Evolutionary conservation across 495 filamentous ascomycete species (phyloP).

Genomic region (Podospora sp.): DNA sequence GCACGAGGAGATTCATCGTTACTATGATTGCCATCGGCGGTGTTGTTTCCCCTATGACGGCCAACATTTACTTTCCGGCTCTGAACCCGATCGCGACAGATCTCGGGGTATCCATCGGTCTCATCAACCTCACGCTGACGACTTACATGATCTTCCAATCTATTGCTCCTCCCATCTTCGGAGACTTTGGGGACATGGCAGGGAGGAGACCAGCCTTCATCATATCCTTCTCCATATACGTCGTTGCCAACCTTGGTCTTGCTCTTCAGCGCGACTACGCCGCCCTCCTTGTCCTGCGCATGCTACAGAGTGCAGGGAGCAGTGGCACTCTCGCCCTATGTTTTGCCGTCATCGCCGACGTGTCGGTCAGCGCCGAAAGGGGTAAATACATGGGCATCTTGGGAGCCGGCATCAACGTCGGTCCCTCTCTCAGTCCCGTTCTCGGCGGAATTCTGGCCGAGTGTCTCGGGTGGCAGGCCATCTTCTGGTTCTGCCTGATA

Average conservation of each 20-base stretch:
- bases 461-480: constrained; percentile 68
- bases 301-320: constrained; percentile 64
- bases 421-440: constrained; percentile 61
- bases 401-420: constrained; percentile 53
- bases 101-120: constrained; percentile 57
- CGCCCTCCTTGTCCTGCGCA: constrained; percentile 62
- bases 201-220: constrained; percentile 65
- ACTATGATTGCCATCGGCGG: constrained; percentile 64
- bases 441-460: constrained; percentile 67
- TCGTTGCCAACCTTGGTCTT: constrained; percentile 64
- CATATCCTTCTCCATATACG: constrained; percentile 59
- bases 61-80: constrained; percentile 80
- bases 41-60: constrained; percentile 73
- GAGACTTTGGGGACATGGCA: constrained; percentile 60
- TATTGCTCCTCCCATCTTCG: constrained; percentile 60
- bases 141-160: constrained; percentile 67
- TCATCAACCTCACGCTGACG: constrained; percentile 70
- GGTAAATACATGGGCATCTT: constrained; percentile 63
- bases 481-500: constrained; percentile 77
- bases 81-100: constrained; percentile 59
- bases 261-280: constrained; percentile 63
- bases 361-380: constrained; percentile 59
- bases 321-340: constrained; percentile 59
- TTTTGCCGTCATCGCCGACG: constrained; percentile 64
- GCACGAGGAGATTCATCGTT: constrained; percentile 63